A percentile compares a stretch with the other conserved stretches of the same genome.
Evolutionary conservation across 257 asterid species (phyloP).

Genomic region (Solanum sejunctum): DNA sequence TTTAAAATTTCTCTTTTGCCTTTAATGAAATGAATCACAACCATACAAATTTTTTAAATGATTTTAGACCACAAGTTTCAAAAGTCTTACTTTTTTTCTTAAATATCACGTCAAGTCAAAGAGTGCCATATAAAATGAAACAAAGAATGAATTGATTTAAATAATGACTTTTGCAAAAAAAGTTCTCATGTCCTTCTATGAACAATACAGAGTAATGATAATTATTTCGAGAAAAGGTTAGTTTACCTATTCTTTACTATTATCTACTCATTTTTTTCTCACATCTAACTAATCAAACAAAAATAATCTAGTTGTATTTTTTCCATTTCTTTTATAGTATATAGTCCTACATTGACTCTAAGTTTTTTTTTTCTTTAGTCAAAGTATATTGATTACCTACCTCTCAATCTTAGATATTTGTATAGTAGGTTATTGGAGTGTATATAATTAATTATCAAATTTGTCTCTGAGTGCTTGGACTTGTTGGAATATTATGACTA

Average conservation of each 20-base stretch:
- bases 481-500: neutral
- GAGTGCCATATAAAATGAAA: rapidly evolving
- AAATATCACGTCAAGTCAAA: too few relatives aligned
- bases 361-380: too few relatives aligned
- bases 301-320: neutral
- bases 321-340: neutral
- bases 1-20: too few relatives aligned
- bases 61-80: too few relatives aligned
- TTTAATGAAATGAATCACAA: too few relatives aligned
- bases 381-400: neutral
- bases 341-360: neutral
- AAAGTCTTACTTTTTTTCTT: too few relatives aligned
- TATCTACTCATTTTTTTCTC: neutral
- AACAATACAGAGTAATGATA: neutral
- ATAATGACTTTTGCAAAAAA: too few relatives aligned
- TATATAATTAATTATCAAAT: neutral
- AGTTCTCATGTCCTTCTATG: neutral
- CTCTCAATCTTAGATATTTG: neutral
- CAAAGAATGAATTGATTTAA: too few relatives aligned
- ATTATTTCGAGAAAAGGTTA: too few relatives aligned
- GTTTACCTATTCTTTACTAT: neutral
- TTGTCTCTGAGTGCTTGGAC: neutral
- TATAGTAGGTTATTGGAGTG: neutral
- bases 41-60: too few relatives aligned
- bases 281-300: neutral